Evolutionary conservation across 768 basidiomycete species (phyloP).

Genomic region (Pleurotus salmoneostramineus): DNA sequence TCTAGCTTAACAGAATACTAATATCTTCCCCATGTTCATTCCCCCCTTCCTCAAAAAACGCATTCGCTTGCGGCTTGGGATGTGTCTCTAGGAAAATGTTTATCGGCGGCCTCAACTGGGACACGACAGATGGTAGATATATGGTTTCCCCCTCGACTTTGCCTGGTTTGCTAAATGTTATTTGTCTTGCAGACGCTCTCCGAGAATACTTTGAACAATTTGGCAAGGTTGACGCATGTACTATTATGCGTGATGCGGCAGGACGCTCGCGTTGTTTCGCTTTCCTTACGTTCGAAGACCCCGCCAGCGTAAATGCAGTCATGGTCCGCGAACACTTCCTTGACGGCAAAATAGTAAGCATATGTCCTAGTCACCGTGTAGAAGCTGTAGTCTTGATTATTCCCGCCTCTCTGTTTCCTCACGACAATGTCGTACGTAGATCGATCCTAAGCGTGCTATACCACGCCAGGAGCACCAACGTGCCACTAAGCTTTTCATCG

Average conservation of each 20-base stretch:
- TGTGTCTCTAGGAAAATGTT: constrained; percentile 92
- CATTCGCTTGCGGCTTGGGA: constrained; percentile 20
- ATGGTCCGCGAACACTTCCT: constrained; percentile 94
- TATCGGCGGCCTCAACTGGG: constrained; percentile 99
- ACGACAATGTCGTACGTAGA: constrained; percentile 43
- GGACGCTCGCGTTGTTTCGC: constrained; percentile 97
- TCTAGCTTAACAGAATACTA: constrained; percentile 83
- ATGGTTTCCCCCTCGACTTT: constrained; percentile 32
- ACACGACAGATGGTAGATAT: constrained; percentile 92
- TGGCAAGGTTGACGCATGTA: constrained; percentile 95
- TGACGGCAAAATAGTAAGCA: constrained; percentile 94
- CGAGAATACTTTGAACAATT: constrained; percentile 93
- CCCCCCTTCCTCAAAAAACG: constrained; percentile 16
- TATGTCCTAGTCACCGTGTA: constrained; percentile 3
- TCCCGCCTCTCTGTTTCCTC: not conserved
- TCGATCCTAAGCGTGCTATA: constrained; percentile 99
- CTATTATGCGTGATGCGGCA: constrained; percentile 96
- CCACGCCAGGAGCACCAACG: constrained; percentile 93
- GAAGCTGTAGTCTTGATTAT: constrained; percentile 5
- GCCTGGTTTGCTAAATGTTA: constrained; percentile 38
- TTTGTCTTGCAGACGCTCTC: constrained; percentile 56
- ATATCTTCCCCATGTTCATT: constrained; percentile 50
- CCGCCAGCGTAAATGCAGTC: constrained; percentile 90
- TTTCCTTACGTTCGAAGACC: constrained; percentile 93
- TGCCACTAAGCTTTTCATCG: constrained; percentile 94